Evolutionary conservation across 768 basidiomycete species (phyloP), one percentile per base, ranked within the genome.

Genomic region (Auricularia sp.): DNA sequence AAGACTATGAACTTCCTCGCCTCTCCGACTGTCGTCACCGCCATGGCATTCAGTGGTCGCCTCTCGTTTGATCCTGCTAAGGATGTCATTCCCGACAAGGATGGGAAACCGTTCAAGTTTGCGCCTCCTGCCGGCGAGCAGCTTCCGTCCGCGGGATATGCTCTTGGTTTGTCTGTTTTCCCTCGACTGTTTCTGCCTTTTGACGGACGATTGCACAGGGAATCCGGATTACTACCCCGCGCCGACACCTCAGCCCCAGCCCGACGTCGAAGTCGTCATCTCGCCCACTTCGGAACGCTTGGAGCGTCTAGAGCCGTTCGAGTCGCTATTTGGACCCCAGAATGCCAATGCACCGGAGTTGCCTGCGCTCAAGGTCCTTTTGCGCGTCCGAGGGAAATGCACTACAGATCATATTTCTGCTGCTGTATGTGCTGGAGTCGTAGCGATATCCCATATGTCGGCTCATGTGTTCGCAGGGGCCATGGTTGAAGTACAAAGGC

Each of bases 341-440:
- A 83, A 83, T 69, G 66, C 75, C 16, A 76, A 82, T 65, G 83
- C 81, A 14, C 74, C 87, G 44, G 97, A 99, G 77, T 79, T 98
- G 16, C 89, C 93, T 8, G 70, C 83, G 29, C 77, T 98, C 74
- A 91, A 85, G 70, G 91, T 96, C 62, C 75, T 99, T 62, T 85
- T 98, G 83, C 80, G 94, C 36, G 92, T 98, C 6, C 80, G 91
- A 68, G 97, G 97, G n/a, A 98, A 99, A 77, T 99, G 97, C 75
- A 99, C 97, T 13, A 99, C 97, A 18, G 97, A 99, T 72, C 97
- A 98, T 73, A 99, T 98, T 65, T 94, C 92, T 39, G 97, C 97
- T 45, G 97, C 97, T 37, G 90, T 91, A 69, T 62, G 86, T 77
- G 18, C 54, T 63, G 33, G 64, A 21, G 24, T 16, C 66, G n/a